Evolutionary conservation across 495 filamentous ascomycete species (phyloP).

Genomic region (Amorphotheca resinae): DNA sequence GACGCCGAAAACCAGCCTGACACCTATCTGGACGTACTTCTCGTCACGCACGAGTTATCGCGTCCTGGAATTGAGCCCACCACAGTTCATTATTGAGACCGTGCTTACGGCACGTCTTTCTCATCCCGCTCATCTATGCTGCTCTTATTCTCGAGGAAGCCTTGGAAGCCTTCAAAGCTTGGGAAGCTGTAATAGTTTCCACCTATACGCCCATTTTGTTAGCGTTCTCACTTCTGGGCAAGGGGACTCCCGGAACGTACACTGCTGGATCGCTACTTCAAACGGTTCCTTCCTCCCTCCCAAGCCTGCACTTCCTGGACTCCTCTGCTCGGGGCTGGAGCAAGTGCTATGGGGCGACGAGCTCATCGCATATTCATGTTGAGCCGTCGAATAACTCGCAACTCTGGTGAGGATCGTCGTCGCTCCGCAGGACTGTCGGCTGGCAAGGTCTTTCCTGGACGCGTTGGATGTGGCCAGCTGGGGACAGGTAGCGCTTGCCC

Average conservation of each 20-base stretch:
- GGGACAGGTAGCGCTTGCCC: conserved; percentile 38
- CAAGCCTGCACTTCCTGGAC: conserved; percentile 9
- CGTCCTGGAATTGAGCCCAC: no score
- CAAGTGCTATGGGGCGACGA: conserved; percentile 6
- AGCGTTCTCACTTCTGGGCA: neutral
- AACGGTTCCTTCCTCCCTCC: conserved; percentile 24
- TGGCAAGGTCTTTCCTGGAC: conserved; percentile 33
- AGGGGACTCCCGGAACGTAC: conserved; percentile 10
- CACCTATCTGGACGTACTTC: no score
- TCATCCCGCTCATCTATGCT: conserved; percentile 3
- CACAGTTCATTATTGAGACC: no score
- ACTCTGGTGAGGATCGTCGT: conserved; percentile 39
- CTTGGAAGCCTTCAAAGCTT: conserved; percentile 34
- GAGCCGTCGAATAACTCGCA: conserved; percentile 29
- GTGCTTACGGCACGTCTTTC: no score
- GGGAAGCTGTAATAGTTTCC: conserved; percentile 45
- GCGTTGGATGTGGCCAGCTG: conserved; percentile 43
- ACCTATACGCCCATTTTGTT: conserved; percentile 5
- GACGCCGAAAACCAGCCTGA: no score
- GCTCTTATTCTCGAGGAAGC: conserved; percentile 20
- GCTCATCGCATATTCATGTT: conserved; percentile 1
- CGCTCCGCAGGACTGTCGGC: conserved; percentile 32
- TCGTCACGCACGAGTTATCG: no score
- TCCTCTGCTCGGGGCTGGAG: conserved; percentile 12
- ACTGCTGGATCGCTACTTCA: conserved; percentile 18